phyloP scores from a whole-genome alignment of 106 monocot species.

The Acanthochlamys bracteata region DNA sequence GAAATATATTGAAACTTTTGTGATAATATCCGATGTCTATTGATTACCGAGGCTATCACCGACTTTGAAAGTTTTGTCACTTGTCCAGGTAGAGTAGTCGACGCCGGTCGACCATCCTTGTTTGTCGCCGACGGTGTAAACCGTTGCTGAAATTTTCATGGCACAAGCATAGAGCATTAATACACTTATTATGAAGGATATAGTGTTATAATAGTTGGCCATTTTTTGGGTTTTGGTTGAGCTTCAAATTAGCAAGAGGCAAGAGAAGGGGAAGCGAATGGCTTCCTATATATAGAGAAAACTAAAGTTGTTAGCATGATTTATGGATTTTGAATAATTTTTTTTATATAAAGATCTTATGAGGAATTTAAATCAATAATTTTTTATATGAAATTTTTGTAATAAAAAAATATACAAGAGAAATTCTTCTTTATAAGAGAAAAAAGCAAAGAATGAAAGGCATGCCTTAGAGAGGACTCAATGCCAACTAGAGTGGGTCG shows the following conservation, averaged over 20 bases:
- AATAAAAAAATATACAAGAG: too few relatives aligned
- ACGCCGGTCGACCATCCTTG: conserved; percentile 16
- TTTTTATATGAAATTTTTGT: too few relatives aligned
- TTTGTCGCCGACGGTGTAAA: conserved; percentile 20
- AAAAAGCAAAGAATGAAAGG: background rate
- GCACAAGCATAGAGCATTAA: conserved; percentile 5
- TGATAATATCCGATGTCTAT: background rate
- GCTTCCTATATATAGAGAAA: too few relatives aligned
- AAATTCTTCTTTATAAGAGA: background rate
- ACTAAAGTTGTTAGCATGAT: too few relatives aligned
- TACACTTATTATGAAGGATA: background rate
- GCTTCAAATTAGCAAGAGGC: too few relatives aligned
- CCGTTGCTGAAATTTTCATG: conserved; percentile 4
- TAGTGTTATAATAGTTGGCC: background rate
- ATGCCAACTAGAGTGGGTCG: conserved; percentile 8
- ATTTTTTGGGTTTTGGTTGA: background rate
- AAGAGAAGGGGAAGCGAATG: too few relatives aligned
- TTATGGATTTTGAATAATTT: background rate
- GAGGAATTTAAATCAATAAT: too few relatives aligned
- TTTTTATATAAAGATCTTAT: too few relatives aligned
- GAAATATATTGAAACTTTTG: background rate
- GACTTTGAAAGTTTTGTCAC: conserved; percentile 15
- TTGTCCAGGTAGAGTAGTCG: conserved; percentile 20
- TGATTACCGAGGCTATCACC: conserved; percentile 27
- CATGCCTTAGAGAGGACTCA: conserved; percentile 16